Conservation (phyloP, 176 grass and related monocot genomes). For the Ensete ventricosum region DNA sequence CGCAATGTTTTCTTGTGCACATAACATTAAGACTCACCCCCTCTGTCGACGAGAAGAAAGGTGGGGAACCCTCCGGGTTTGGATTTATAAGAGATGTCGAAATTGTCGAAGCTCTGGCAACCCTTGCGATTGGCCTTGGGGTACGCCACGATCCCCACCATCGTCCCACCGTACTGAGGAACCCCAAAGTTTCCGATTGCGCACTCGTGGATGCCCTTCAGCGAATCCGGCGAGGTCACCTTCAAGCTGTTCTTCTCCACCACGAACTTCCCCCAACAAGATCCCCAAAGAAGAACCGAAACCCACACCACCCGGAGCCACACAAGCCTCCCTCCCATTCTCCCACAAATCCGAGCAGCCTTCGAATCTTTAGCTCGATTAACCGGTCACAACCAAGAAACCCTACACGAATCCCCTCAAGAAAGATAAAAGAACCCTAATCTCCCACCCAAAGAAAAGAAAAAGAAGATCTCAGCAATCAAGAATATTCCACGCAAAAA, state of each 20-base stretch:
- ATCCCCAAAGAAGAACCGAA: slow-evolving; percentile 35
- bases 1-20: too few species aligned
- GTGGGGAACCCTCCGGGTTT: slow-evolving; percentile 73
- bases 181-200: slow-evolving; percentile 93
- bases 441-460: too few species aligned
- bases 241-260: slow-evolving; percentile 87
- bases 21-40: slow-evolving; percentile 39
- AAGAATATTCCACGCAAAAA: not conserved
- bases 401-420: not conserved
- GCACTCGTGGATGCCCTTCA: slow-evolving; percentile 77
- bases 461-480: not conserved
- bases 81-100: slow-evolving; percentile 75
- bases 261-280: slow-evolving; percentile 43
- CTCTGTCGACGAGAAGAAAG: slow-evolving; percentile 76
- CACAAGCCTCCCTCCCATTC: slow-evolving; percentile 17
- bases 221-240: slow-evolving; percentile 50
- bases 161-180: slow-evolving; percentile 85
- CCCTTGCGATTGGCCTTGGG: slow-evolving; percentile 75
- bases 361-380: not conserved
- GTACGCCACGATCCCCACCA: slow-evolving; percentile 79
- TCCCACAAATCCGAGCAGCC: not conserved
- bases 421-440: not conserved
- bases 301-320: slow-evolving; percentile 26
- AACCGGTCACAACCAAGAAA: not conserved
- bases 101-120: slow-evolving; percentile 73